A percentile compares a stretch with the other conserved stretches of the same genome.
Evolutionary conservation across 495 filamentous ascomycete species (phyloP).

Genomic region (Tuber umbilicatum): DNA sequence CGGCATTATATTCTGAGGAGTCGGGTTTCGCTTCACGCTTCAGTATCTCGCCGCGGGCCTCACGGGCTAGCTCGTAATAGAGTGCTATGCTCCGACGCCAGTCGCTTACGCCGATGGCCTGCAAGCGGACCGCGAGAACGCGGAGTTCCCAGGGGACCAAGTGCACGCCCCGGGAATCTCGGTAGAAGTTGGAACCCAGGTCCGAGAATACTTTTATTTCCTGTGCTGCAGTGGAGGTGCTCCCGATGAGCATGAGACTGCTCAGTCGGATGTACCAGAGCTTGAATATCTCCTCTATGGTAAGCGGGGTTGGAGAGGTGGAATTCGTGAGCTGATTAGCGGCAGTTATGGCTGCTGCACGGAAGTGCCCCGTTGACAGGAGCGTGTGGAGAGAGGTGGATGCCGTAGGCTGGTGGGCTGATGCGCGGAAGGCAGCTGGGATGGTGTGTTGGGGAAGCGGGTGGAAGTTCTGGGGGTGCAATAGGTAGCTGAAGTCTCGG

Average conservation of each 20-base stretch:
- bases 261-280: conserved; percentile 76
- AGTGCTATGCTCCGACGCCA: conserved; percentile 74
- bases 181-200: conserved; percentile 62
- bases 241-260: conserved; percentile 66
- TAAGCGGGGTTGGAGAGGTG: conserved; percentile 47
- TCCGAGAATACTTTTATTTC: conserved; percentile 82
- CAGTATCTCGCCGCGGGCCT: conserved; percentile 57
- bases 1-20: not conserved
- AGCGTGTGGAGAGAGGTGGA: conserved; percentile 51
- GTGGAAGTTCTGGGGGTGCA: conserved; percentile 74
- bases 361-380: conserved; percentile 56
- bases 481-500: conserved; percentile 73
- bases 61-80: conserved; percentile 78
- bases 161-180: conserved; percentile 46
- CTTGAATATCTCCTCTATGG: conserved; percentile 60
- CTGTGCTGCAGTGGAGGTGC: conserved; percentile 65
- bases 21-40: conserved; percentile 30
- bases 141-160: conserved; percentile 83
- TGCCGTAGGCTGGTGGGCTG: conserved; percentile 46
- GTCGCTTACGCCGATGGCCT: conserved; percentile 77
- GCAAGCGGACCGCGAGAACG: conserved; percentile 70
- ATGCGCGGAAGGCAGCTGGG: conserved; percentile 56
- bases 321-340: conserved; percentile 56
- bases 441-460: conserved; percentile 60
- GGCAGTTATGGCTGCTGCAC: conserved; percentile 66